Evolutionary conservation across 148 eudicot species (phyloP).

Genomic region (Agrostemma githago): DNA sequence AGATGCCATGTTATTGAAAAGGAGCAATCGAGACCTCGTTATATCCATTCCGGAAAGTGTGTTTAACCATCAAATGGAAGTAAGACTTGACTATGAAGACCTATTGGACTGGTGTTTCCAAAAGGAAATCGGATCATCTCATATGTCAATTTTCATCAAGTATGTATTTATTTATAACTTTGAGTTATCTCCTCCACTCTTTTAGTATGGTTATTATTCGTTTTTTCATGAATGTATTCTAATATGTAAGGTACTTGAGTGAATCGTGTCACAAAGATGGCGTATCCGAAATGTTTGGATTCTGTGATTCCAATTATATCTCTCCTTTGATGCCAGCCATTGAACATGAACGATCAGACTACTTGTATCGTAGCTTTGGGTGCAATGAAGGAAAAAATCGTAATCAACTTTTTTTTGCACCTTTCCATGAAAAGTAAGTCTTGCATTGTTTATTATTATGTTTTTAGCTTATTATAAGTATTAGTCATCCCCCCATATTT

Average conservation of each 20-base stretch:
- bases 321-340: not conserved
- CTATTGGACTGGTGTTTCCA: constrained; percentile 1
- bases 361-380: too few relatives aligned
- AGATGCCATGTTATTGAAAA: not conserved
- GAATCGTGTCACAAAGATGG: not conserved
- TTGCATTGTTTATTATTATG: too few relatives aligned
- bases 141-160: constrained; percentile 1
- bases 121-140: not conserved
- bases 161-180: not conserved
- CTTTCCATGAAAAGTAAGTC: too few relatives aligned
- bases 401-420: too few relatives aligned
- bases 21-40: too few relatives aligned
- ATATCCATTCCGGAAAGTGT: not conserved
- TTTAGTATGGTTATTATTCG: not conserved
- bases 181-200: not conserved
- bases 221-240: not conserved
- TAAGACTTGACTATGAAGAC: constrained; percentile 2
- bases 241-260: constrained; percentile 1
- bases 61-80: not conserved
- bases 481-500: too few relatives aligned
- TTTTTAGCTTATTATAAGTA: too few relatives aligned
- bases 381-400: too few relatives aligned
- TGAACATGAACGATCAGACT: too few relatives aligned
- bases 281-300: not conserved
- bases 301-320: not conserved